A percentile compares a stretch with the other conserved stretches of the same genome.
These are phyloP conservation scores for Parastagonospora avenae DNA, from an alignment of 2,329 filamentous ascomycete genomes.

Conservation along the genomic window DNA sequence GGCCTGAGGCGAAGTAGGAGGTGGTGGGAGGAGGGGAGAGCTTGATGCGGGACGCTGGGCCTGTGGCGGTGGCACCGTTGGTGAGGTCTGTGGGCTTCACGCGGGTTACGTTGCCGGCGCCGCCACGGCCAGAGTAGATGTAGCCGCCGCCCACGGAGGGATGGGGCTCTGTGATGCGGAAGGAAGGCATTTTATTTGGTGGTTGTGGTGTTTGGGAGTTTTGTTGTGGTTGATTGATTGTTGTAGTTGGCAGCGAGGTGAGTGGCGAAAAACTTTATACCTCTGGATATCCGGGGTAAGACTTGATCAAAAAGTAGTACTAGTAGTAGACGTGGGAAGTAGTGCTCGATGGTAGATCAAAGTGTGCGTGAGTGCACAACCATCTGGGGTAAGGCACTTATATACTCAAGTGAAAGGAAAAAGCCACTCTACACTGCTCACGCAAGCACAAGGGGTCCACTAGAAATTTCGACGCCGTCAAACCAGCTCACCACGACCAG, in stretches of 20 bases:
- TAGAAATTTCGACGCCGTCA: constrained; percentile 33
- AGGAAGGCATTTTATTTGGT: constrained; percentile 47
- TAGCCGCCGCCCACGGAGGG: constrained; percentile 64
- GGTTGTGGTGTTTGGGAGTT: constrained; percentile 5
- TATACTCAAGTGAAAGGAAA: constrained; percentile 4
- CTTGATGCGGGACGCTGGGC: constrained; percentile 56
- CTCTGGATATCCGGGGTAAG: constrained; percentile 15
- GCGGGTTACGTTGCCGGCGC: constrained; percentile 63
- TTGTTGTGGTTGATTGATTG: constrained; percentile 2
- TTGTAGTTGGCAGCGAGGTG: constrained; percentile 3
- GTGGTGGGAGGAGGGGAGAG: constrained; percentile 53
- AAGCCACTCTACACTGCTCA: constrained; percentile 2
- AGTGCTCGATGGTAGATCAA: constrained; percentile 21
- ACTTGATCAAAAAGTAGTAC: constrained; percentile 1
- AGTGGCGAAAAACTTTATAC: background rate
- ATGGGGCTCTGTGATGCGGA: constrained; percentile 66
- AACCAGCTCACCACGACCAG: constrained; percentile 30
- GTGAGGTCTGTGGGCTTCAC: constrained; percentile 61
- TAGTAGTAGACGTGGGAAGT: constrained; percentile 13
- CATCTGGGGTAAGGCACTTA: constrained; percentile 3
- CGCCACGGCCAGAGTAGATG: constrained; percentile 61
- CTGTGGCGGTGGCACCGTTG: constrained; percentile 49
- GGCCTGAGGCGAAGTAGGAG: constrained; percentile 67
- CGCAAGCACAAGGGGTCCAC: constrained; percentile 14
- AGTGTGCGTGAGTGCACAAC: background rate